Evolutionary conservation across 2,329 filamentous ascomycete genomes (phyloP).

Genomic region (Arachnopeziza araneosa): DNA sequence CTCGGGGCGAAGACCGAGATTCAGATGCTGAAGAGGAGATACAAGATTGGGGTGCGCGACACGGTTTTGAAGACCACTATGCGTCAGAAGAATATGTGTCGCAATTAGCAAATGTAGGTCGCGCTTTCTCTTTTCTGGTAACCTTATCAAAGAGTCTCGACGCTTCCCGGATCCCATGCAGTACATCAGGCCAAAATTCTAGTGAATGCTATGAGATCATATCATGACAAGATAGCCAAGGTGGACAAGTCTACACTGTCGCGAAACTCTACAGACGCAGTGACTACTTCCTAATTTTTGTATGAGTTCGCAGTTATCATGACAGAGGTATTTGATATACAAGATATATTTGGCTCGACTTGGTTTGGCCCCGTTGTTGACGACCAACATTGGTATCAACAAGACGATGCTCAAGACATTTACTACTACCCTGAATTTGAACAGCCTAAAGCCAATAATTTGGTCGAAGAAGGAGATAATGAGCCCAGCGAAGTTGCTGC

Average conservation of each 20-base stretch:
- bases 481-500: background rate
- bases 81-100: slow-evolving; percentile 66
- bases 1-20: slow-evolving; percentile 32
- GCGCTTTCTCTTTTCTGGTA: slow-evolving; percentile 20
- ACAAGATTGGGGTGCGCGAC: slow-evolving; percentile 41
- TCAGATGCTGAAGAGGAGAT: slow-evolving; percentile 22
- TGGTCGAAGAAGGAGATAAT: too few species aligned
- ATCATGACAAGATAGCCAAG: too few species aligned
- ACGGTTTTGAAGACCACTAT: slow-evolving; percentile 70
- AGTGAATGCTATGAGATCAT: background rate
- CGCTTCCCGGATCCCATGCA: background rate
- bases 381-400: too few species aligned
- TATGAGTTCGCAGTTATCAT: background rate
- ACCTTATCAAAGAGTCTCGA: background rate
- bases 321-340: background rate
- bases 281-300: background rate
- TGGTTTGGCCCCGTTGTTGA: too few species aligned
- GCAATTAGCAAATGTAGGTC: slow-evolving; percentile 55
- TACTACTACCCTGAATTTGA: too few species aligned
- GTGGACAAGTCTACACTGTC: too few species aligned
- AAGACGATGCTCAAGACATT: too few species aligned
- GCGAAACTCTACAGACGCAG: background rate
- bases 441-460: too few species aligned
- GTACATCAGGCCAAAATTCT: background rate
- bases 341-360: background rate